Evolutionary conservation across 805 yeast species (phyloP).

Genomic region (Cyberlindnera euphorbiae): DNA sequence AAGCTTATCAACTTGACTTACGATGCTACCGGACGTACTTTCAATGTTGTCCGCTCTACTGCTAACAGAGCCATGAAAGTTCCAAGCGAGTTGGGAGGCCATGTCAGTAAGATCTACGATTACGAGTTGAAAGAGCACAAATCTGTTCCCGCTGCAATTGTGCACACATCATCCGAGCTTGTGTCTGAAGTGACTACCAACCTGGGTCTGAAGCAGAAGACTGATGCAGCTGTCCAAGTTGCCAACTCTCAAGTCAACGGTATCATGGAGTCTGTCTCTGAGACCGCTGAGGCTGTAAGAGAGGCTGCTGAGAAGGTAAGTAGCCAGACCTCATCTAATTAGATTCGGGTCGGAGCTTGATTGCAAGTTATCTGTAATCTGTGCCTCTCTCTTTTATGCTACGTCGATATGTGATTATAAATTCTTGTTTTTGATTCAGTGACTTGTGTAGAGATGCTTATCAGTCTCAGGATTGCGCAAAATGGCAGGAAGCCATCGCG

Average conservation of each 20-base stretch:
- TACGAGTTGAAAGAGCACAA: constrained; percentile 12
- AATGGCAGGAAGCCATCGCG: no score
- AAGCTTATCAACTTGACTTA: constrained; percentile 11
- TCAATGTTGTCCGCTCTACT: constrained; percentile 8
- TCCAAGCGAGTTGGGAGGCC: constrained; percentile 8
- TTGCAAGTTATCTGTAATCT: not conserved
- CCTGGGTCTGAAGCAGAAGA: constrained; percentile 11
- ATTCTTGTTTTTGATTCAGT: no score
- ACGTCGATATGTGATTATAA: not conserved
- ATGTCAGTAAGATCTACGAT: constrained; percentile 13
- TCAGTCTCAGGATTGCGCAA: no score
- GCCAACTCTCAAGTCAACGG: constrained; percentile 8
- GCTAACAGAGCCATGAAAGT: constrained; percentile 8
- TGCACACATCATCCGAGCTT: constrained; percentile 13
- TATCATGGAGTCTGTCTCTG: constrained; percentile 1
- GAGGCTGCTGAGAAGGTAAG: constrained; percentile 5
- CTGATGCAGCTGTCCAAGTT: constrained; percentile 3
- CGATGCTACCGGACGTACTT: constrained; percentile 13
- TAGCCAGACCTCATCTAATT: not conserved
- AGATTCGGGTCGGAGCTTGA: constrained; percentile 9
- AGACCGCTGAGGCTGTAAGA: constrained; percentile 6
- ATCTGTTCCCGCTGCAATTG: constrained; percentile 13
- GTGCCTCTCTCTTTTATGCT: not conserved
- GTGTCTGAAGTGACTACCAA: constrained; percentile 10
- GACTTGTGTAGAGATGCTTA: no score